These are phyloP conservation scores for Beauveria pseudobassiana DNA, from an alignment of 2,329 filamentous ascomycete genomes.

Conservation along the genomic window DNA sequence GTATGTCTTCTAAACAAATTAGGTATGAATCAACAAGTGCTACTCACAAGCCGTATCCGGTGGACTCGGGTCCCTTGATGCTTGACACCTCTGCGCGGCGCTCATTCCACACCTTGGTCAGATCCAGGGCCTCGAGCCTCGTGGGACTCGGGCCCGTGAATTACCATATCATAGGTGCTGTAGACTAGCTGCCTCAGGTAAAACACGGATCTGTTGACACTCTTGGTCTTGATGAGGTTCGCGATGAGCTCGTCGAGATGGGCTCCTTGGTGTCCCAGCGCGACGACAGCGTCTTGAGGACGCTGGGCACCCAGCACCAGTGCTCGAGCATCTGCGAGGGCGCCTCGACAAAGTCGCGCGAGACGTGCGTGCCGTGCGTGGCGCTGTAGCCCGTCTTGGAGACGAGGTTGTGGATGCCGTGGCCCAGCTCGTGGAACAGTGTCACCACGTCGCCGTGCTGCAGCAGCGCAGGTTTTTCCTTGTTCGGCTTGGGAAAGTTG, in stretches of 20 bases:
- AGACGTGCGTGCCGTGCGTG: slow-evolving; percentile 28
- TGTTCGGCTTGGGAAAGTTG: slow-evolving; percentile 76
- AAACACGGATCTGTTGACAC: slow-evolving; percentile 41
- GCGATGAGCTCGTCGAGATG: slow-evolving; percentile 39
- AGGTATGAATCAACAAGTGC: background rate
- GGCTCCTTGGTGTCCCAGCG: slow-evolving; percentile 35
- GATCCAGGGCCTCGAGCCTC: slow-evolving; percentile 56
- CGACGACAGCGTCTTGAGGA: slow-evolving; percentile 34
- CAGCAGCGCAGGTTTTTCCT: slow-evolving; percentile 68
- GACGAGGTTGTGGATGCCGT: slow-evolving; percentile 29
- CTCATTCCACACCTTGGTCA: slow-evolving; percentile 62
- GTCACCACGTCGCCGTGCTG: slow-evolving; percentile 81
- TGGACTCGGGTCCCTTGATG: slow-evolving; percentile 64
- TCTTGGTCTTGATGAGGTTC: slow-evolving; percentile 41
- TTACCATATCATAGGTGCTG: slow-evolving; percentile 62
- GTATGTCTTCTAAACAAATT: background rate
- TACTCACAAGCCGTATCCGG: slow-evolving; percentile 48
- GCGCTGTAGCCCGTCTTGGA: slow-evolving; percentile 25
- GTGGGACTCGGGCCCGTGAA: slow-evolving; percentile 63
- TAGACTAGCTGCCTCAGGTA: slow-evolving; percentile 26
- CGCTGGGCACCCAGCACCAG: slow-evolving; percentile 29
- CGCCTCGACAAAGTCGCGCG: slow-evolving; percentile 30
- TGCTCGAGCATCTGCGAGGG: slow-evolving; percentile 34
- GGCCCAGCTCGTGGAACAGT: slow-evolving; percentile 56
- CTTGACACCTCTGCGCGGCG: slow-evolving; percentile 65